Base-by-base conservation (phyloP, 257 asterid genomes). In the Gentiana macrophylla region DNA sequence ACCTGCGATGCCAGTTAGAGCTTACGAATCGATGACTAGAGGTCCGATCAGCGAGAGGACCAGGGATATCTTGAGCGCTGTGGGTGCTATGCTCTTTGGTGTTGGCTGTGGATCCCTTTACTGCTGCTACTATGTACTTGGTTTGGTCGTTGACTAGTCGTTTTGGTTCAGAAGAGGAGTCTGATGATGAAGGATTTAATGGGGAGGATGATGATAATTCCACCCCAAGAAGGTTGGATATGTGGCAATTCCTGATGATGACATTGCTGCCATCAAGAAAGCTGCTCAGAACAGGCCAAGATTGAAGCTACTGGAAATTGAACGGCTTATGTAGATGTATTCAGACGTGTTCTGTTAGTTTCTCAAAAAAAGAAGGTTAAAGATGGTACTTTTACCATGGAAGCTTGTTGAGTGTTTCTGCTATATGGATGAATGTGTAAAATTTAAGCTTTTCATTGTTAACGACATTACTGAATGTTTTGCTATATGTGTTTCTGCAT, bases 51-150 rank as follows among this genome's bases (percentile, higher is more conserved):
- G 79, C 65, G 85, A 84, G 50, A 77, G 92, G 11, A 70, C 89
- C 36, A 80, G 74, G 67, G 94, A 84, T 53, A 84, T 87, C 74
- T 78, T 87, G 84, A 77, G 87, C 72, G 84, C 82, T 1, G 86
- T 84, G 50, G 86, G 85, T 2, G 94, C 87, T 8, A 68, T 84
- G 78, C 79, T 87, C 12, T 84, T 84, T 38, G 96, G 93, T 35
- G 85, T 87, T 8, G 94, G 89, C 1, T 84, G 96, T 41, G 96
- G 94, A 8, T 94, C 80, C 12, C 76, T 87, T n/a, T 32, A 80
- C 96, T 8, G 94, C 83, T 0, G 89, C 93, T 0, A 67, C 78
- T 5, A 72, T 87, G 84, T 87, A 82, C 66, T 67, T 80, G 59
- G 13, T 84, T 53, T 82, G 93, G 94, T 78, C 82, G 10, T 70